Base-by-base conservation (phyloP, 2,329 filamentous ascomycete species). In the Colletotrichum orbiculare region DNA sequence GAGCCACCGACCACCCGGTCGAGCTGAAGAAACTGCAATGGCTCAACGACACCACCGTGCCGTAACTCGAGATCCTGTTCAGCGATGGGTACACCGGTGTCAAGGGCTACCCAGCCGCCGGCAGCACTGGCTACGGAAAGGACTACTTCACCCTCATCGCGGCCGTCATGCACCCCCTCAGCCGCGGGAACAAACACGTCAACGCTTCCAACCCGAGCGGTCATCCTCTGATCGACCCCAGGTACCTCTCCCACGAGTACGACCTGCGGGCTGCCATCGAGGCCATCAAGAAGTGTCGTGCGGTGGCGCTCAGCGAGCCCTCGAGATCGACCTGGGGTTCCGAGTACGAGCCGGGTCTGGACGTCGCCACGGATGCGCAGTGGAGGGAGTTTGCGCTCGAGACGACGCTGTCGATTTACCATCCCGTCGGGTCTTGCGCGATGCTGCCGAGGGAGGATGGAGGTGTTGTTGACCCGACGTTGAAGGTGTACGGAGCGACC, bases 401-500 rank as follows among this genome's bases (percentile, higher is more conserved):
- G 17, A 69, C 64, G 1, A 59, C 66, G 1, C 48, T 68, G 17
- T 69, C 63, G 12, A 68, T 69, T 68, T 82, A 77, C 53, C 82
- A 84, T 65, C 79, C 80, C 0, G 73, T 72, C 10, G 80, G 82
- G 2, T 82, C 82, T 3, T 76, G 77, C 48, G 75, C 81, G 4
- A 83, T 85, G 82, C 75, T 83, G 50, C 81, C 81, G 1, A 73
- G 73, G 45, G 72, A 75, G 5, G 73, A 81, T 8, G 81, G 80
- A 0, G 83, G 82, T 39, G 81, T 84, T 1, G 82, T 84, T 0
- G 76, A 81, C 50, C 64, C 73, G 3, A 66, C 67, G 10, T 74
- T 86, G 0, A 78, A 75, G 48, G 83, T 86, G 0, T 80, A 85
- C 58, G 83, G 82, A 0, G 74, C 83, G 7, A 76, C 77, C 42